These are phyloP conservation scores for Sphaerulina populicola DNA, from an alignment of 2,329 filamentous ascomycete species.

Conservation along the genomic window DNA sequence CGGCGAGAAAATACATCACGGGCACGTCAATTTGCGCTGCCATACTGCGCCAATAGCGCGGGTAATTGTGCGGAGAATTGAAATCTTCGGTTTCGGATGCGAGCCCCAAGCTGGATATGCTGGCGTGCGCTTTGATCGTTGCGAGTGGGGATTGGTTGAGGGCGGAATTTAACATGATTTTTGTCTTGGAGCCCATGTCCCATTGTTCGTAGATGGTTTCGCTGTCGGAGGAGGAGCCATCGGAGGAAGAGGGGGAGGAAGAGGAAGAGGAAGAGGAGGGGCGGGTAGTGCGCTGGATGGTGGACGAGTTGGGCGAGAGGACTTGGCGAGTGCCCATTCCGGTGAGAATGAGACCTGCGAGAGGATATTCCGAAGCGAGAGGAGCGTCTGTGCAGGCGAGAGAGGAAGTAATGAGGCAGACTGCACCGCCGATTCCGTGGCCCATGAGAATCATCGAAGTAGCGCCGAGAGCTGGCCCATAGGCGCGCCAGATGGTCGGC, in stretches of 20 bases:
- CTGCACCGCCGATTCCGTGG: constrained; percentile 7
- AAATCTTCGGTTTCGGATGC: constrained; percentile 11
- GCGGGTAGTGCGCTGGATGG: no score
- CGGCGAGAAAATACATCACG: constrained; percentile 11
- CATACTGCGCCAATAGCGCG: constrained; percentile 7
- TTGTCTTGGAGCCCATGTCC: constrained; percentile 11
- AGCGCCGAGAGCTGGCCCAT: constrained; percentile 6
- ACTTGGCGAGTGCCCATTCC: constrained; percentile 9
- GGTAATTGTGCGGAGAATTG: constrained; percentile 9
- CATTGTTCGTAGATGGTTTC: constrained; percentile 10
- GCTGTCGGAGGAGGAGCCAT: no score
- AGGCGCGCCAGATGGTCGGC: constrained; percentile 9
- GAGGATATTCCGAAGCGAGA: no score
- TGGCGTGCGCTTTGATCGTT: constrained; percentile 10
- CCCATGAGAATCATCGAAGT: constrained; percentile 10
- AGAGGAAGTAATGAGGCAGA: constrained; percentile 6
- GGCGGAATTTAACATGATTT: constrained; percentile 12
- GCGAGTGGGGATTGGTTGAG: constrained; percentile 8
- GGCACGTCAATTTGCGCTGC: constrained; percentile 12
- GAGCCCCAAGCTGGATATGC: no score
- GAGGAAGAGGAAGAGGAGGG: no score
- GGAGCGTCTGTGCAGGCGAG: no score
- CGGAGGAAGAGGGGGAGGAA: no score
- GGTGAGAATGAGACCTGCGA: constrained; percentile 8
- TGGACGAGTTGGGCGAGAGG: no score